Evolutionary conservation across 2,329 filamentous ascomycete species (phyloP).

Genomic region (Neofusicoccum parvum): DNA sequence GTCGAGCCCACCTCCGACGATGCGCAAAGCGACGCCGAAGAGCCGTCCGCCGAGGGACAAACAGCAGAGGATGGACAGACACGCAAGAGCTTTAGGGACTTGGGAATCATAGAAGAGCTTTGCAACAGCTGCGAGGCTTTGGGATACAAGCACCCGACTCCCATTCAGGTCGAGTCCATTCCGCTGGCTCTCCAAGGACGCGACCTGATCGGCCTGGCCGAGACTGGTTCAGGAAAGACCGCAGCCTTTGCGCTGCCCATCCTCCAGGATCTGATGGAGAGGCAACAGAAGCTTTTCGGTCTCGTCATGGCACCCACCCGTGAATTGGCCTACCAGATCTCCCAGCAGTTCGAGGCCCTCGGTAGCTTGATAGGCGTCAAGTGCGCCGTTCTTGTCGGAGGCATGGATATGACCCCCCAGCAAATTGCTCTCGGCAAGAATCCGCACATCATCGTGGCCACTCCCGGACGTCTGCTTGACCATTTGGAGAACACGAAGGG

Average conservation of each 20-base stretch:
- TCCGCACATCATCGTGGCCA: slow-evolving; percentile 91
- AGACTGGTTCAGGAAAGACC: slow-evolving; percentile 95
- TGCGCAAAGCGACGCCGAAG: slow-evolving; percentile 26
- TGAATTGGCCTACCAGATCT: slow-evolving; percentile 90
- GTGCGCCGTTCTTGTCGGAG: slow-evolving; percentile 84
- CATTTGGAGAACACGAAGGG: slow-evolving; percentile 97
- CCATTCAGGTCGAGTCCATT: slow-evolving; percentile 85
- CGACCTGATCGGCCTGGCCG: slow-evolving; percentile 90
- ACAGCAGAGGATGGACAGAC: slow-evolving; percentile 27
- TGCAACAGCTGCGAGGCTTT: slow-evolving; percentile 85
- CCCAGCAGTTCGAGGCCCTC: slow-evolving; percentile 82
- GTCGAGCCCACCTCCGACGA: slow-evolving; percentile 25
- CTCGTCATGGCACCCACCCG: slow-evolving; percentile 90
- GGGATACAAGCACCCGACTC: slow-evolving; percentile 82
- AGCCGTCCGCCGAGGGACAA: slow-evolving; percentile 27
- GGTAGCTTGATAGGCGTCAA: slow-evolving; percentile 86
- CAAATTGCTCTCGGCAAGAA: slow-evolving; percentile 91
- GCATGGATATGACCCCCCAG: slow-evolving; percentile 94
- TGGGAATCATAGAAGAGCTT: slow-evolving; percentile 81
- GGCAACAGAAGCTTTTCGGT: slow-evolving; percentile 83
- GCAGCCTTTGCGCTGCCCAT: slow-evolving; percentile 94
- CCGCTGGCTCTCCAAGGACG: slow-evolving; percentile 76
- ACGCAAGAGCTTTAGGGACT: slow-evolving; percentile 67
- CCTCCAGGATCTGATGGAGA: slow-evolving; percentile 83
- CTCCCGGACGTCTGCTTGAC: slow-evolving; percentile 84